Evolutionary conservation across 2,329 filamentous ascomycete species (phyloP).

Genomic region (Delphinella strobiligena): DNA sequence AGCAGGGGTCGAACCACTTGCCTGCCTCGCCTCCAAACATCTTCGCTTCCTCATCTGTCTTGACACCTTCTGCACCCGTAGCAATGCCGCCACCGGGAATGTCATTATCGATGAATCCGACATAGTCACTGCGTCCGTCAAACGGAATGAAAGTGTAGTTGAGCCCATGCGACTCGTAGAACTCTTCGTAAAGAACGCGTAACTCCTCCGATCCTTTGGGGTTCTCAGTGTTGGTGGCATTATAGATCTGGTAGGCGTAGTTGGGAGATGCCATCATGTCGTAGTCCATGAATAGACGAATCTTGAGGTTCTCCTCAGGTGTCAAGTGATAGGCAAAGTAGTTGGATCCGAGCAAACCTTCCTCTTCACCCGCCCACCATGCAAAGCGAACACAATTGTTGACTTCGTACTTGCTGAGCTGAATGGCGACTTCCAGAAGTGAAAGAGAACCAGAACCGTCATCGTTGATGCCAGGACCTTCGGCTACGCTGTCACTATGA

Average conservation of each 20-base stretch:
- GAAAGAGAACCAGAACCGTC: slow-evolving; percentile 58
- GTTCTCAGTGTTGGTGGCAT: slow-evolving; percentile 22
- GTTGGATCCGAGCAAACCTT: slow-evolving; percentile 48
- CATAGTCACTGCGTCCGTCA: slow-evolving; percentile 70
- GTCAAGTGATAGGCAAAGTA: slow-evolving; percentile 42
- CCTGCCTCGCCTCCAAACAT: slow-evolving; percentile 62
- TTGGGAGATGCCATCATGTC: slow-evolving; percentile 60
- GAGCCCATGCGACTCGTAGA: slow-evolving; percentile 49
- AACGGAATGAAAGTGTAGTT: slow-evolving; percentile 63
- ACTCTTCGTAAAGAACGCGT: slow-evolving; percentile 54
- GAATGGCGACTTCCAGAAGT: slow-evolving; percentile 46
- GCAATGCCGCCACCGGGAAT: slow-evolving; percentile 67
- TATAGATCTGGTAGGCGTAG: slow-evolving; percentile 43
- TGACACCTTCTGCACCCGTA: slow-evolving; percentile 65
- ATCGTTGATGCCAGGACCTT: slow-evolving; percentile 64
- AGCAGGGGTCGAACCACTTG: slow-evolving; percentile 43
- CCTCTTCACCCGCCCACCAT: slow-evolving; percentile 54
- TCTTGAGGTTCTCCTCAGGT: slow-evolving; percentile 42
- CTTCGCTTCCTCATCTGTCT: slow-evolving; percentile 53
- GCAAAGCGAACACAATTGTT: slow-evolving; percentile 58
- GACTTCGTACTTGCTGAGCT: slow-evolving; percentile 58
- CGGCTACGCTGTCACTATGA: slow-evolving; percentile 49
- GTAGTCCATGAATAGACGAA: slow-evolving; percentile 57
- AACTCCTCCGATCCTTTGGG: slow-evolving; percentile 51
- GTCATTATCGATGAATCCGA: slow-evolving; percentile 52